Percentiles rank a stretch among this genome's conserved stretches.
Evolutionary conservation across 306 rosid species (phyloP).

Genomic region (Quercus bicolor): DNA sequence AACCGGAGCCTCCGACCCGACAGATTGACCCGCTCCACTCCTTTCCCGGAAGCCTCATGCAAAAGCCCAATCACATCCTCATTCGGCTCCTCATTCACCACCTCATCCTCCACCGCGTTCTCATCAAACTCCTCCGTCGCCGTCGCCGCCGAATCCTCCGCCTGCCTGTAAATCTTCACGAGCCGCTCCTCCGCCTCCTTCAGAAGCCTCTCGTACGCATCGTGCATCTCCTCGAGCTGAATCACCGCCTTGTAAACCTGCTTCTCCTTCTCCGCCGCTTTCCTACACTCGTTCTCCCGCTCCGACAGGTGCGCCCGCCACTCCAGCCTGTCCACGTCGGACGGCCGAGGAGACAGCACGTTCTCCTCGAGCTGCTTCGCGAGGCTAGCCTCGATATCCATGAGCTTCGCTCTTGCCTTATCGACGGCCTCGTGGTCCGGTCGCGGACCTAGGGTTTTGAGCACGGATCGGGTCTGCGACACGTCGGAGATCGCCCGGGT

Average conservation of each 20-base stretch:
- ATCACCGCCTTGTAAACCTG: conserved; percentile 43
- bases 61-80: conserved; percentile 71
- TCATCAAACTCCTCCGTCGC: background rate
- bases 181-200: conserved; percentile 75
- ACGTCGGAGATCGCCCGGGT: conserved; percentile 74
- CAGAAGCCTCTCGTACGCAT: conserved; percentile 63
- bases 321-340: conserved; percentile 45
- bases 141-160: conserved; percentile 31
- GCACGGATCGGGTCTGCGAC: conserved; percentile 73
- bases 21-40: conserved; percentile 53
- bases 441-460: conserved; percentile 60
- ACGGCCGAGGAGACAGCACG: conserved; percentile 56
- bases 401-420: conserved; percentile 46
- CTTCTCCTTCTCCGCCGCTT: conserved; percentile 53
- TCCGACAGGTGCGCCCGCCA: conserved; percentile 58
- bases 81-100: conserved; percentile 24
- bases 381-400: conserved; percentile 48
- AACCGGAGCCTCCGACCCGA: conserved; percentile 43
- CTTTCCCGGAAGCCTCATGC: conserved; percentile 56
- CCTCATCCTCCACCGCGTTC: background rate
- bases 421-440: conserved; percentile 87
- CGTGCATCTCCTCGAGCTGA: conserved; percentile 82
- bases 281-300: conserved; percentile 45
- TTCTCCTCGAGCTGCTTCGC: conserved; percentile 62
- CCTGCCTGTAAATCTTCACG: conserved; percentile 51